Base-by-base conservation (phyloP, 1,284 basidiomycete species). In the Dichomitus squalens region DNA sequence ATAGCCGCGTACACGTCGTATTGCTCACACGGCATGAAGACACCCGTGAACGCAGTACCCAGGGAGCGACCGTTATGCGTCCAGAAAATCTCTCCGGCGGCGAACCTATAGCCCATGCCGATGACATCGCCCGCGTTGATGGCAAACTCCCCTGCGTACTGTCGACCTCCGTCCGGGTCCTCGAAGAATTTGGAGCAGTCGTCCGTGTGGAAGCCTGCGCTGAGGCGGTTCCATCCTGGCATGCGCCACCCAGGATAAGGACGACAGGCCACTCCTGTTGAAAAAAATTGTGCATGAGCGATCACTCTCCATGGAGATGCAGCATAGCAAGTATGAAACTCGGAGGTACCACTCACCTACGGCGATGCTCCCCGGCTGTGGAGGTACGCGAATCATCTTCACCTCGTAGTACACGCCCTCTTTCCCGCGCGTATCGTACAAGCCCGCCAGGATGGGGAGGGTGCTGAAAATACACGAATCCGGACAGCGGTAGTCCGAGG, bases 151-250 rank as follows among this genome's bases (percentile, higher is more conserved):
- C 73, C 61, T 41, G 72, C 61, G 68, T 87, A 88, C 63, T 85
- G 82, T 0, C 79, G 77, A 7, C 87, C 87, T 18, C 86, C 87
- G 39, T 83, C 75, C 0, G 84, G 74, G 63, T 87, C 84, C 65
- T 88, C 86, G 64, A 83, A 88, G 75, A 87, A 90, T 66, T 87
- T 88, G 64, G 85, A 80, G 65, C 86, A 74, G 70, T 90, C 87
- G 65, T 89, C 87, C 33, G 89, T 77, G 64, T 89, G 87, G 23
- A 88, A 74, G 0, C 79, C 87, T 0, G 81, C 83, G 58, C 85
- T 87, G 29, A 81, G 74, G 39, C 87, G 74, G 64, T 90, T 85
- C 87, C 87, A 89, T 0, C 87, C 87, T n/a, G 87, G 87, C 38
- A 87, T 76, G 21, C 87, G 79, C 73, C 80, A 86, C 0, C 73